Evolutionary conservation across 2,329 filamentous ascomycete species (phyloP).

Genomic region (Macroventuria anomochaeta): DNA sequence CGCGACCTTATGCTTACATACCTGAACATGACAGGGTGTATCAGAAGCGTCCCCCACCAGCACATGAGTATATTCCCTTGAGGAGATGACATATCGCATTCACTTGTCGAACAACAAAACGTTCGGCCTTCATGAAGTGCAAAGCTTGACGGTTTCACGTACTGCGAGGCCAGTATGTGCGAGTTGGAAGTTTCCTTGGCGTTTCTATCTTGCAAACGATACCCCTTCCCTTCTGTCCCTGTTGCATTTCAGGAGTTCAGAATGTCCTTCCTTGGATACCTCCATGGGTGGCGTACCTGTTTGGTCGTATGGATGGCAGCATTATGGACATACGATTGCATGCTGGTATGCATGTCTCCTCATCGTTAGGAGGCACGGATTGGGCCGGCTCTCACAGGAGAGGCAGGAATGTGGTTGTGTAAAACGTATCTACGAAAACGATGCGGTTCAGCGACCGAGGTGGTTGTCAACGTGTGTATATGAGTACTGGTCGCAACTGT

Average conservation of each 20-base stretch:
- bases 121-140: background rate
- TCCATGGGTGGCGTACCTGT: background rate
- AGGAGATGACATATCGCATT: conserved; percentile 19
- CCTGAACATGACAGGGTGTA: conserved; percentile 12
- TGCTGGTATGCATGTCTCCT: background rate
- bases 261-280: background rate
- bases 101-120: background rate
- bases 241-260: conserved; percentile 9
- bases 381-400: background rate
- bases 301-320: background rate
- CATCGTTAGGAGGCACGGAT: background rate
- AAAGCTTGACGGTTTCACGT: background rate
- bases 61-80: conserved; percentile 22
- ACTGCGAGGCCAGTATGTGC: conserved; percentile 3
- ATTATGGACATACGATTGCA: background rate
- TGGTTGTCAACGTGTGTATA: background rate
- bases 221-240: conserved; percentile 33
- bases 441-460: too few relatives aligned
- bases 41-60: conserved; percentile 11
- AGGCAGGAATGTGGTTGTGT: background rate
- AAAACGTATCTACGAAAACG: background rate
- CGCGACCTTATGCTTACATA: conserved; percentile 5
- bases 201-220: conserved; percentile 30
- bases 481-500: background rate
- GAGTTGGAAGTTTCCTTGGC: conserved; percentile 21